Conservation (phyloP, 345 rosid genomes). For the Kandelia obovata region DNA sequence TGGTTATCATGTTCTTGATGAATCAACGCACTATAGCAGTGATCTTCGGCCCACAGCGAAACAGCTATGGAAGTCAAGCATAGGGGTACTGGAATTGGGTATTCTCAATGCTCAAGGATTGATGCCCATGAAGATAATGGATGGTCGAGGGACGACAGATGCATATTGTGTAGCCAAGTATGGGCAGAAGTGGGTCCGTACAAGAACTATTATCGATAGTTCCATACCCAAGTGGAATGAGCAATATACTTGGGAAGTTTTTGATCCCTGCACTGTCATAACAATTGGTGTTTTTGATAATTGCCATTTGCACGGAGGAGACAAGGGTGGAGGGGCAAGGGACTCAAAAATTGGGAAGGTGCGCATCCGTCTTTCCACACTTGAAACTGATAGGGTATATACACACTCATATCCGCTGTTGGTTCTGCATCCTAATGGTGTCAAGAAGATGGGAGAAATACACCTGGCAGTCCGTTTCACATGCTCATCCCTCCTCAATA, state of each 20-base stretch:
- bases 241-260: constrained; percentile 96
- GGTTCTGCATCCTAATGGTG: constrained; percentile 65
- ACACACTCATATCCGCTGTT: constrained; percentile 85
- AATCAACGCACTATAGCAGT: constrained; percentile 91
- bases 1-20: constrained; percentile 95
- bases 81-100: constrained; percentile 86
- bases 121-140: constrained; percentile 81
- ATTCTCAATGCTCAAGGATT: constrained; percentile 76
- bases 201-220: constrained; percentile 82
- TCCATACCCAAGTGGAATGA: constrained; percentile 85
- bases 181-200: constrained; percentile 95
- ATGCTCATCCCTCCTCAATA: constrained; percentile 79
- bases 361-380: constrained; percentile 79
- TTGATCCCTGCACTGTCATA: constrained; percentile 87
- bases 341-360: constrained; percentile 93
- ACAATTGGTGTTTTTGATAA: constrained; percentile 87
- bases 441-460: constrained; percentile 87
- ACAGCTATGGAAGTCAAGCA: constrained; percentile 60
- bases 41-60: constrained; percentile 90
- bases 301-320: constrained; percentile 65
- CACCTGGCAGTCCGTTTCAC: constrained; percentile 83
- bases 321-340: constrained; percentile 25
- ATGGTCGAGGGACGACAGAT: constrained; percentile 66
- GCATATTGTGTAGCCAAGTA: constrained; percentile 95
- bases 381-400: constrained; percentile 79